A percentile compares a stretch with the other conserved stretches of the same genome.
These are phyloP conservation scores for Colletotrichum somersetense DNA, from an alignment of 2,329 filamentous ascomycete species.

Conservation along the genomic window DNA sequence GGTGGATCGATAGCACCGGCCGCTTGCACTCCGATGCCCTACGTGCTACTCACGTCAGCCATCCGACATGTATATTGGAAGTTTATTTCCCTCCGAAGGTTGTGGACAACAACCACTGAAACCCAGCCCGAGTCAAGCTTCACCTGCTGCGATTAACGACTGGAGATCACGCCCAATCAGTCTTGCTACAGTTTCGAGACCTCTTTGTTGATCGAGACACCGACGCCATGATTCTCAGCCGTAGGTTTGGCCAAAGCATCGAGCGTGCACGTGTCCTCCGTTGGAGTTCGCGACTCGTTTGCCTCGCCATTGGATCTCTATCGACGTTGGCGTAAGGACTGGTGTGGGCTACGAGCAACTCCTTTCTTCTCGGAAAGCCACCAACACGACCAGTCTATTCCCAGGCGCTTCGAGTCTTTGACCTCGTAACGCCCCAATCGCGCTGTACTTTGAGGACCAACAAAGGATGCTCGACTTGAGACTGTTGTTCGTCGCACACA, in stretches of 20 bases:
- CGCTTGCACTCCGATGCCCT: too few relatives aligned
- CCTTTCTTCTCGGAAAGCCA: constrained; percentile 13
- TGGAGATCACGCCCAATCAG: background rate
- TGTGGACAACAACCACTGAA: background rate
- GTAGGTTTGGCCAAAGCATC: background rate
- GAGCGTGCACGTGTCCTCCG: constrained; percentile 24
- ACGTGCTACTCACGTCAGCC: constrained; percentile 13
- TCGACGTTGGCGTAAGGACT: background rate
- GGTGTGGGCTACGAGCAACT: background rate
- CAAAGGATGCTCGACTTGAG: constrained; percentile 30
- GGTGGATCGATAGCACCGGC: background rate
- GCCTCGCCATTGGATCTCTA: background rate
- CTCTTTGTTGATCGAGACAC: constrained; percentile 18
- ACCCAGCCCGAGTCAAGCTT: background rate
- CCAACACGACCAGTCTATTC: constrained; percentile 9
- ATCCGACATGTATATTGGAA: background rate
- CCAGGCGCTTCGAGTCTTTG: background rate
- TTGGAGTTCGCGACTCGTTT: background rate
- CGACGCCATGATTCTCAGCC: constrained; percentile 11
- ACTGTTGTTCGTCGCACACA: constrained; percentile 15
- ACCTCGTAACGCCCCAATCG: background rate
- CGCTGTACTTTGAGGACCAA: constrained; percentile 8
- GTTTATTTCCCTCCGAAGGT: background rate
- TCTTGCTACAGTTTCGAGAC: background rate
- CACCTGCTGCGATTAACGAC: background rate